Conservation (phyloP, 441 rosid species). For the Gossypium davidsonii region DNA sequence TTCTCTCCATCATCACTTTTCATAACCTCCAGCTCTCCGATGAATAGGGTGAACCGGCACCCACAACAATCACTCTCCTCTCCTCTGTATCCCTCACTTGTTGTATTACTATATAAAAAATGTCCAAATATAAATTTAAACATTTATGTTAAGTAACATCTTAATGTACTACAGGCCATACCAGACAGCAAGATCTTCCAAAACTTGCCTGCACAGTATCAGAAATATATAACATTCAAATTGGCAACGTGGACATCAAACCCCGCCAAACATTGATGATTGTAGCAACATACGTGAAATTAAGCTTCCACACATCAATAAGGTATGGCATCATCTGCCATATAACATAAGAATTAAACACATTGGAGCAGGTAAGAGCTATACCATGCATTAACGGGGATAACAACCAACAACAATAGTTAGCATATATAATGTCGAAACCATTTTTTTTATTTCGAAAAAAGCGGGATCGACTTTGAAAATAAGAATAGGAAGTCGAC, state of each 20-base stretch:
- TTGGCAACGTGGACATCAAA: constrained; percentile 21
- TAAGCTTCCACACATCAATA: constrained; percentile 28
- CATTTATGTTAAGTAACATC: not conserved
- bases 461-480: too few relatives aligned
- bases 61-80: too few relatives aligned
- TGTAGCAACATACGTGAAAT: constrained; percentile 26
- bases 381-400: not conserved
- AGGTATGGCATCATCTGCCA: constrained; percentile 36
- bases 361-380: constrained; percentile 12
- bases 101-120: too few relatives aligned
- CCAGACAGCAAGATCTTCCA: constrained; percentile 24
- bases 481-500: too few relatives aligned
- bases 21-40: too few relatives aligned
- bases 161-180: constrained; percentile 22
- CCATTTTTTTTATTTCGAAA: too few relatives aligned
- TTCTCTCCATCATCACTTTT: too few relatives aligned
- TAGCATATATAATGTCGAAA: not conserved
- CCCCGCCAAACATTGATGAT: constrained; percentile 30
- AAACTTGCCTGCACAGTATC: constrained; percentile 25
- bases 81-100: too few relatives aligned
- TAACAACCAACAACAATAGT: not conserved
- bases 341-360: constrained; percentile 21
- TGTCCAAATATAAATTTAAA: not conserved
- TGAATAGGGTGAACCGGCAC: too few relatives aligned
- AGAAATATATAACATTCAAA: constrained; percentile 24